phyloP scores from a whole-genome alignment of 495 filamentous ascomycete genomes.

The Geoglossum glabrum region DNA sequence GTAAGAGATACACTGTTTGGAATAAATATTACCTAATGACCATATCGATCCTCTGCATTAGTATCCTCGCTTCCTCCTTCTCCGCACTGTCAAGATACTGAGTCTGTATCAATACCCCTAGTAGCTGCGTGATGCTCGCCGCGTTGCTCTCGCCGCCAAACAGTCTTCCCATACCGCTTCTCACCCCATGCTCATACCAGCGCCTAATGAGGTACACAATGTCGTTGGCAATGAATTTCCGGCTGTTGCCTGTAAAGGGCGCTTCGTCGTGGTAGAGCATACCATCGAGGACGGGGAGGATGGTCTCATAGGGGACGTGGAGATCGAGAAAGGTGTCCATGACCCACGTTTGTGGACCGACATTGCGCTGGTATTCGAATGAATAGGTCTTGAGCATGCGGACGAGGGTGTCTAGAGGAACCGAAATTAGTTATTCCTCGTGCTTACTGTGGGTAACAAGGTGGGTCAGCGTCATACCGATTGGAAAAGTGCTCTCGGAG shows the following conservation, averaged over 20 bases:
- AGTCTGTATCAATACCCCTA: not conserved
- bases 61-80: not conserved
- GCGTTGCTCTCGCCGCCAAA: constrained; percentile 20
- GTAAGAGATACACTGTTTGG: not conserved
- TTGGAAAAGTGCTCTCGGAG: constrained; percentile 59
- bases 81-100: not conserved
- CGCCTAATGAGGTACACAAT: constrained; percentile 37
- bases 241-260: constrained; percentile 53
- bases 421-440: not conserved
- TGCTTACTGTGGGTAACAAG: constrained; percentile 11
- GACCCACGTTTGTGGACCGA: constrained; percentile 57
- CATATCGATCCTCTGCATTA: not conserved
- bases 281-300: constrained; percentile 57
- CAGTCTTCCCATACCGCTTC: constrained; percentile 24
- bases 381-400: constrained; percentile 64
- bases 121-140: not conserved
- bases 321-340: constrained; percentile 62
- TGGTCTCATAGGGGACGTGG: constrained; percentile 48
- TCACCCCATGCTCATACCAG: constrained; percentile 43
- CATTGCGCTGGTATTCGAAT: constrained; percentile 45
- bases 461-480: constrained; percentile 4
- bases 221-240: constrained; percentile 37
- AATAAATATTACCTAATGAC: not conserved
- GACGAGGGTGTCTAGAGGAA: constrained; percentile 23
- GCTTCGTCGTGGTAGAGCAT: constrained; percentile 70